Conservation (phyloP, 2,329 filamentous ascomycete species). For the Sporothrix humicola region DNA sequence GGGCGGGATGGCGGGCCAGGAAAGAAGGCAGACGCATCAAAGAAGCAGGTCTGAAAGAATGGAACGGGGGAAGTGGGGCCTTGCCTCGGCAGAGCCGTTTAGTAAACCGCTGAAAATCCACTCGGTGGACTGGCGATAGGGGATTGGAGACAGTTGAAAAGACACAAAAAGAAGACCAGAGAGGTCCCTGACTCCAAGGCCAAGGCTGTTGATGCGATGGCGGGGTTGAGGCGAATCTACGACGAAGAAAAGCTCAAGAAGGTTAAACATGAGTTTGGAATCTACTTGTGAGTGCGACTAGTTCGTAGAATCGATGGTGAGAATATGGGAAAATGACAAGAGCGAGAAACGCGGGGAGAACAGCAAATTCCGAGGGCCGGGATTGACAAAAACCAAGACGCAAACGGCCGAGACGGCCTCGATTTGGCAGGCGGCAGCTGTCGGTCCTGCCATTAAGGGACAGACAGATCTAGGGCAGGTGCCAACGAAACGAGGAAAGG, state of each 20-base stretch:
- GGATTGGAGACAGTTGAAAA: background rate
- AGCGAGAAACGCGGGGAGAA: no score
- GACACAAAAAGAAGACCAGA: background rate
- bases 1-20: no score
- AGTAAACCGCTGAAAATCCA: background rate
- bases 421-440: background rate
- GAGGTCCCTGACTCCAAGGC: background rate
- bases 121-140: background rate
- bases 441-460: background rate
- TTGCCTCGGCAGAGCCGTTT: constrained; percentile 23
- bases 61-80: background rate
- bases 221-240: background rate
- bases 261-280: no score
- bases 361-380: no score
- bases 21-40: background rate
- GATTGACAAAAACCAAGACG: no score
- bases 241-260: no score
- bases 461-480: background rate
- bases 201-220: background rate
- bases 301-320: no score
- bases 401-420: background rate
- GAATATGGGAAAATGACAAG: no score
- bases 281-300: no score
- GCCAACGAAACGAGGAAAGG: no score
- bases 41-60: background rate